Evolutionary conservation across 2,329 filamentous ascomycete genomes (phyloP).

Genomic region (Myriosclerotinia curreyana): DNA sequence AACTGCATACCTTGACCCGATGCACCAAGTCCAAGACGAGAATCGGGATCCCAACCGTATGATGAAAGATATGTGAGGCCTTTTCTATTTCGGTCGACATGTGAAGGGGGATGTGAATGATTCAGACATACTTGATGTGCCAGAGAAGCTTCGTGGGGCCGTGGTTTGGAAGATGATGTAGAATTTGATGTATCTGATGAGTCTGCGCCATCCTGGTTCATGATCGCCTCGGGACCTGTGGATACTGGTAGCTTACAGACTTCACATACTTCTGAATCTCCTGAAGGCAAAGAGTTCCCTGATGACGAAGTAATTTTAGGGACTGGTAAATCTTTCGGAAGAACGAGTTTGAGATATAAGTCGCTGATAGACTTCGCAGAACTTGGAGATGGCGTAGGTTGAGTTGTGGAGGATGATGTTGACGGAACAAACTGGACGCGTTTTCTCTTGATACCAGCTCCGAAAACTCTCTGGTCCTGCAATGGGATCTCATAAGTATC

Average conservation of each 20-base stretch:
- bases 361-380: conserved; percentile 44
- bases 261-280: conserved; percentile 45
- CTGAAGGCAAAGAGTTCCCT: background rate
- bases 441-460: conserved; percentile 61
- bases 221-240: conserved; percentile 37
- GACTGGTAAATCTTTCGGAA: conserved; percentile 38
- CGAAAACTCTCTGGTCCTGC: conserved; percentile 57
- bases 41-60: conserved; percentile 73
- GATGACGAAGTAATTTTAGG: background rate
- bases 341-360: conserved; percentile 64
- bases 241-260: conserved; percentile 60
- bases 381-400: conserved; percentile 35
- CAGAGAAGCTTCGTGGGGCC: conserved; percentile 57
- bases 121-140: conserved; percentile 68
- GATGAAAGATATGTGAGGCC: conserved; percentile 63
- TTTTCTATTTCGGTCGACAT: conserved; percentile 67
- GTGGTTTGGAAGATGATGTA: conserved; percentile 18
- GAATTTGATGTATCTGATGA: background rate
- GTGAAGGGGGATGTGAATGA: conserved; percentile 70
- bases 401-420: conserved; percentile 32
- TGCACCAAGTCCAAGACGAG: conserved; percentile 67
- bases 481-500: conserved; percentile 57
- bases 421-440: conserved; percentile 55
- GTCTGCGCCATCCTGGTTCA: background rate
- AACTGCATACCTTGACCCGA: conserved; percentile 66